Evolutionary conservation across 2,329 filamentous ascomycete species (phyloP), one percentile per base, ranked within the genome.

Genomic region (Colletotrichum eremochloae): DNA sequence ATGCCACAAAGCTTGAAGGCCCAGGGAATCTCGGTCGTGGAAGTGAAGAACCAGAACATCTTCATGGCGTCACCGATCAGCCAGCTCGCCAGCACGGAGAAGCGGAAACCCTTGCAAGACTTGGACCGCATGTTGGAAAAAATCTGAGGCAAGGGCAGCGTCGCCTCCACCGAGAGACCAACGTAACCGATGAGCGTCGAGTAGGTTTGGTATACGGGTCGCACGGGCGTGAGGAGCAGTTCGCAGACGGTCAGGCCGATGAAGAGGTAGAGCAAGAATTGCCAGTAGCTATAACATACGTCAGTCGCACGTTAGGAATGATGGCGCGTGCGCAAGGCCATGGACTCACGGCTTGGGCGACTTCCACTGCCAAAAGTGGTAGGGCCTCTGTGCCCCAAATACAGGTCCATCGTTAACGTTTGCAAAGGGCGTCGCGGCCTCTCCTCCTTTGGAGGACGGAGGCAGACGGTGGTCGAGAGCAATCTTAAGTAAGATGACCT

Each of bases 341-440:
- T 12, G 14, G 31, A 85, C 88, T 72, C 80, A 92, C 84, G 93
- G 92, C 76, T 90, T 91, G 7, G 90, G 86, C 29, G 89, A 89
- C 68, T 90, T 87, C 94, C 94, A 96, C 81, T 94, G 93, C 94
- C 94, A 96, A 80, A 96, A 96, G 77, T 91, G 88, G 79, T 91
- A 95, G 0, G 93, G 93, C 33, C 93, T 85, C 73, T 84, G 85
- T 56, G 81, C 82, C 69, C 80, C 81, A 69, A 79, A 75, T 12
- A 79, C 82, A 74, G 70, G 70, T 14, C 70, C 70, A 44, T 86
- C 83, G 50, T 85, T 80, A 9, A 84, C 78, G 31, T 87, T 88
- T 2, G 88, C 85, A 79, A 95, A 95, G 15, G 93, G 93, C 31
- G 85, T 74, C 3, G 86, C 84, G 8, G 87, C 84, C 63, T 91